Percentiles rank a stretch among this genome's conserved stretches.
Evolutionary conservation across 805 yeast species (phyloP).

Genomic region (Saccharomycopsis fodiens): DNA sequence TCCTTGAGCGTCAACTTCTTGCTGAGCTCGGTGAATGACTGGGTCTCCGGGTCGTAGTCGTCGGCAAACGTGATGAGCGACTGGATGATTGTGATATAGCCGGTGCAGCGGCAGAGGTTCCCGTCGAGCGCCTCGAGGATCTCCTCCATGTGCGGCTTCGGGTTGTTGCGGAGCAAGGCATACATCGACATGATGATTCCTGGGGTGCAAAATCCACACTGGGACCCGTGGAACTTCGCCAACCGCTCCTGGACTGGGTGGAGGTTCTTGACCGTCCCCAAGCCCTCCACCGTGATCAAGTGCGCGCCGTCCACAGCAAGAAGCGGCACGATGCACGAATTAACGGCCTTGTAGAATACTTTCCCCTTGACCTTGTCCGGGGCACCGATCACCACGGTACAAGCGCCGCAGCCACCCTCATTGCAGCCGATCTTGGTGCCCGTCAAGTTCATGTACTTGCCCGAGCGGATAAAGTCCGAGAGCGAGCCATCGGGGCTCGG

Average conservation of each 20-base stretch:
- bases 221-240: constrained; percentile 42
- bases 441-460: constrained; percentile 28
- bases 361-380: constrained; percentile 25
- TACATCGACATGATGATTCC: constrained; percentile 44
- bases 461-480: constrained; percentile 34
- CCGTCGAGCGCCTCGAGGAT: constrained; percentile 40
- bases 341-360: constrained; percentile 33
- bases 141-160: constrained; percentile 31
- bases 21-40: constrained; percentile 23
- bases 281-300: constrained; percentile 41
- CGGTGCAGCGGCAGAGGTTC: constrained; percentile 42
- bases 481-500: constrained; percentile 38
- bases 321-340: constrained; percentile 41
- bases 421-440: constrained; percentile 44
- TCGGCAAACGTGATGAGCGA: constrained; percentile 38
- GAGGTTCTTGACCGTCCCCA: constrained; percentile 33
- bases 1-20: constrained; percentile 21
- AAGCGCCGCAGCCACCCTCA: constrained; percentile 47
- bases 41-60: constrained; percentile 25
- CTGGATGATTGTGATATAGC: constrained; percentile 42
- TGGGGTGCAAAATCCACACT: constrained; percentile 45
- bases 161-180: constrained; percentile 32
- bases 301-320: constrained; percentile 40
- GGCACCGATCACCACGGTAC: constrained; percentile 36
- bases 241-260: constrained; percentile 45